A percentile compares a stretch with the other conserved stretches of the same genome.
phyloP scores from a whole-genome alignment of 108 stramenopile species.

The Pseudonitzschia multistriata region DNA sequence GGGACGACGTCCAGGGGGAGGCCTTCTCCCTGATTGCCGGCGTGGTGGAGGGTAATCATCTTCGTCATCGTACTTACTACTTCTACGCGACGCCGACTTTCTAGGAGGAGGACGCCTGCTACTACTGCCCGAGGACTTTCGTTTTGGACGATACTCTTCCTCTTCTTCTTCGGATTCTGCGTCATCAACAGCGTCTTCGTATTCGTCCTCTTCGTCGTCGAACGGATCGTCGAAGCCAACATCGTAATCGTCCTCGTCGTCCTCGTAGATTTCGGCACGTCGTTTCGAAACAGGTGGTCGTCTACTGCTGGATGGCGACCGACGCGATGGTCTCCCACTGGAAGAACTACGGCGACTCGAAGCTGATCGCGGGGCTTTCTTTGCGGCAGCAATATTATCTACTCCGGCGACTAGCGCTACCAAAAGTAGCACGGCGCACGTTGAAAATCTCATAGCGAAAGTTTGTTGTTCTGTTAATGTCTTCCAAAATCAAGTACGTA shows the following conservation, averaged over 20 bases:
- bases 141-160: conserved; percentile 21
- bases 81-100: conserved; percentile 7
- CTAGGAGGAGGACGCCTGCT: background rate
- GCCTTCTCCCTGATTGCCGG: conserved; percentile 22
- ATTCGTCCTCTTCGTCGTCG: conserved; percentile 42
- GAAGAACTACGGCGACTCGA: conserved; percentile 13
- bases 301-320: conserved; percentile 11
- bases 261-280: conserved; percentile 31
- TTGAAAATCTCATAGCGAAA: conserved; percentile 31
- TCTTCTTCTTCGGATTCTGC: conserved; percentile 39
- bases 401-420: conserved; percentile 25
- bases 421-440: conserved; percentile 16
- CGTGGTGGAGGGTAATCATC: conserved; percentile 25
- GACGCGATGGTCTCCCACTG: conserved; percentile 5
- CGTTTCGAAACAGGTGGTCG: conserved; percentile 31
- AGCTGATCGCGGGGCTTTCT: conserved; percentile 31
- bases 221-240: conserved; percentile 35
- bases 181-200: conserved; percentile 1
- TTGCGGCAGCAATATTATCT: conserved; percentile 23
- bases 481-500: background rate
- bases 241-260: conserved; percentile 45
- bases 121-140: conserved; percentile 5
- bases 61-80: conserved; percentile 35
- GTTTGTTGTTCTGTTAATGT: background rate
- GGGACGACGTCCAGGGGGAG: conserved; percentile 15